Evolutionary conservation across 495 filamentous ascomycete genomes (phyloP).

Genomic region (Penicillium lagena): DNA sequence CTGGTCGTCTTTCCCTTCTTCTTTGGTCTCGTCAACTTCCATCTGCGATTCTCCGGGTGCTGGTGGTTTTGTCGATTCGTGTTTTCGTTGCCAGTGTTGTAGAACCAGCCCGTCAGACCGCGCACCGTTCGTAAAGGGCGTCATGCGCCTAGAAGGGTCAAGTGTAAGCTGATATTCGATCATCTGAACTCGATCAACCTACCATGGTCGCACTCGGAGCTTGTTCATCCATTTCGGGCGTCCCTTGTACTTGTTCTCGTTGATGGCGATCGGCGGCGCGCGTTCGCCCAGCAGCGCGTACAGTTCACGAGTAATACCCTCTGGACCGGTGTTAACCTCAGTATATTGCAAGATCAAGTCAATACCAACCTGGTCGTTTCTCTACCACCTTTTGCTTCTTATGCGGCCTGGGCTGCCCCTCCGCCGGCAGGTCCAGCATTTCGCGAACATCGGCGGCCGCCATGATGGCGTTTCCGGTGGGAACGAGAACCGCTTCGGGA

Average conservation of each 20-base stretch:
- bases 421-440: constrained; percentile 73
- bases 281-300: constrained; percentile 60
- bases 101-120: constrained; percentile 52
- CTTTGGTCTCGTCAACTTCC: constrained; percentile 29
- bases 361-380: constrained; percentile 56
- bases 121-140: constrained; percentile 53
- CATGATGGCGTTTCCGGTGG: constrained; percentile 40
- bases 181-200: constrained; percentile 3
- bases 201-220: constrained; percentile 48
- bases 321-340: constrained; percentile 26
- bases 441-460: constrained; percentile 81
- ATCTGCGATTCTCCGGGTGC: constrained; percentile 35
- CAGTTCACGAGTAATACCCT: constrained; percentile 65
- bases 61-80: constrained; percentile 31
- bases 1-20: constrained; percentile 21
- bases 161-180: neutral
- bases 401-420: constrained; percentile 54
- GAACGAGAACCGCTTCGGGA: neutral
- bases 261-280: constrained; percentile 62
- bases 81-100: constrained; percentile 57
- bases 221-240: constrained; percentile 55
- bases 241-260: constrained; percentile 60
- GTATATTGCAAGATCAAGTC: neutral
- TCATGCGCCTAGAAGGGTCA: constrained; percentile 35
- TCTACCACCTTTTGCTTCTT: constrained; percentile 74